These are phyloP conservation scores for Polychaeton citri DNA, from an alignment of 2,329 filamentous ascomycete species.

Conservation along the genomic window DNA sequence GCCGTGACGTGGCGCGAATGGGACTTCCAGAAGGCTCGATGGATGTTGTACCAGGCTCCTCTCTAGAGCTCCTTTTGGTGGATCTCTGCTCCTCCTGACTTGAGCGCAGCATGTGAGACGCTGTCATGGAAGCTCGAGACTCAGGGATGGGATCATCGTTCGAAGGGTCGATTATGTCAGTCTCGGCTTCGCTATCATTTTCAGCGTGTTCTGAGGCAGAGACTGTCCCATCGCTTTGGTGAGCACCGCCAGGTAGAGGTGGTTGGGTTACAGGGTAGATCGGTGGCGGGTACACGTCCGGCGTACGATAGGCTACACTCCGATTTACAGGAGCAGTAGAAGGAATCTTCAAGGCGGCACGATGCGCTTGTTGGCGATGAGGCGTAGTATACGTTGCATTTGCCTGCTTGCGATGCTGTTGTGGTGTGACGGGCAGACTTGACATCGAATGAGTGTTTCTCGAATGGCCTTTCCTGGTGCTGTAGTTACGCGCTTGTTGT, in stretches of 20 bases:
- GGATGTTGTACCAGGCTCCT: neutral
- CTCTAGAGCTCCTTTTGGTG: constrained; percentile 9
- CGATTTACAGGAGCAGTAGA: constrained; percentile 40
- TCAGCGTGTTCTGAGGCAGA: constrained; percentile 44
- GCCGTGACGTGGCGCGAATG: constrained; percentile 13
- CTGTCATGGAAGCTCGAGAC: constrained; percentile 66
- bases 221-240: constrained; percentile 50
- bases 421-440: constrained; percentile 67
- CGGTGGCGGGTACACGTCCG: constrained; percentile 6
- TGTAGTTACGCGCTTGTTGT: constrained; percentile 50
- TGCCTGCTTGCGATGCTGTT: constrained; percentile 37
- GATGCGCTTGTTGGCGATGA: constrained; percentile 10
- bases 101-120: constrained; percentile 47
- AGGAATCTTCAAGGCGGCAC: constrained; percentile 11
- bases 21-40: constrained; percentile 15
- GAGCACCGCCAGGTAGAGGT: constrained; percentile 4
- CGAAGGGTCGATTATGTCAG: constrained; percentile 45
- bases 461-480: constrained; percentile 49
- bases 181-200: constrained; percentile 33
- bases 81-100: constrained; percentile 29
- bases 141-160: constrained; percentile 45
- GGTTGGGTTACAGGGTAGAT: constrained; percentile 1
- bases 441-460: constrained; percentile 73
- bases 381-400: constrained; percentile 33
- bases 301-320: constrained; percentile 27